Percentiles rank a stretch among this genome's conserved stretches.
Evolutionary conservation across 176 grass and related monocot genomes (phyloP).

Genomic region (Calamus simplicifolius): DNA sequence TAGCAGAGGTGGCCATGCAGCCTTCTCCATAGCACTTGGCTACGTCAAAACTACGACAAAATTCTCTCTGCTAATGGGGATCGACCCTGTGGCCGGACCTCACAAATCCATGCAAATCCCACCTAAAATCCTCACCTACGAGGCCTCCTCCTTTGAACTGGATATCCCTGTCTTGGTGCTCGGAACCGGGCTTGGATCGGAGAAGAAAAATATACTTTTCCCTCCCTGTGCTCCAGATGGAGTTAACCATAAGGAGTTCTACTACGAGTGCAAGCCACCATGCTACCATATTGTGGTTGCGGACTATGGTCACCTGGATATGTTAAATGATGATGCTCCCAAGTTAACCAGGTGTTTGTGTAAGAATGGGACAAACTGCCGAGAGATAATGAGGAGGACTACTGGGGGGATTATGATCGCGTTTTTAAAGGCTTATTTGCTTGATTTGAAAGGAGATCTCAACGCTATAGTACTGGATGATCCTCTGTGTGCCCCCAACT

Average conservation of each 20-base stretch:
- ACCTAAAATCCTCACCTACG: slow-evolving; percentile 41
- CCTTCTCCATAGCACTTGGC: slow-evolving; percentile 39
- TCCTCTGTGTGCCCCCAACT: slow-evolving; percentile 22
- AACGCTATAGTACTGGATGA: slow-evolving; percentile 28
- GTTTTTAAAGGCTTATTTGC: slow-evolving; percentile 30
- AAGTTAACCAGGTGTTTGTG: slow-evolving; percentile 32
- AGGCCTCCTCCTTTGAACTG: slow-evolving; percentile 28
- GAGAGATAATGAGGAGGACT: slow-evolving; percentile 44
- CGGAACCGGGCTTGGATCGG: slow-evolving; percentile 40
- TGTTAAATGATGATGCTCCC: slow-evolving; percentile 38
- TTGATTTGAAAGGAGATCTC: slow-evolving; percentile 22
- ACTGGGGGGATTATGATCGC: slow-evolving; percentile 38
- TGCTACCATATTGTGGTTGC: slow-evolving; percentile 49
- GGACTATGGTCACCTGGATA: slow-evolving; percentile 51
- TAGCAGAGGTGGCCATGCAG: slow-evolving; percentile 50
- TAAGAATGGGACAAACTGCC: slow-evolving; percentile 37
- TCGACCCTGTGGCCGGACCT: slow-evolving; percentile 38
- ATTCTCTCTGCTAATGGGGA: slow-evolving; percentile 35
- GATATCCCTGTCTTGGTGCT: slow-evolving; percentile 35
- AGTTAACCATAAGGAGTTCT: slow-evolving; percentile 53
- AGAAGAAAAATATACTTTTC: slow-evolving; percentile 27
- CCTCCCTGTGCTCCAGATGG: slow-evolving; percentile 37
- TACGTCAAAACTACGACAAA: slow-evolving; percentile 24
- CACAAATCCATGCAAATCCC: slow-evolving; percentile 5
- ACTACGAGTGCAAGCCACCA: slow-evolving; percentile 32